These are phyloP conservation scores for Aegilops bicornis DNA, from an alignment of 176 grass and related monocot species.

Conservation along the genomic window DNA sequence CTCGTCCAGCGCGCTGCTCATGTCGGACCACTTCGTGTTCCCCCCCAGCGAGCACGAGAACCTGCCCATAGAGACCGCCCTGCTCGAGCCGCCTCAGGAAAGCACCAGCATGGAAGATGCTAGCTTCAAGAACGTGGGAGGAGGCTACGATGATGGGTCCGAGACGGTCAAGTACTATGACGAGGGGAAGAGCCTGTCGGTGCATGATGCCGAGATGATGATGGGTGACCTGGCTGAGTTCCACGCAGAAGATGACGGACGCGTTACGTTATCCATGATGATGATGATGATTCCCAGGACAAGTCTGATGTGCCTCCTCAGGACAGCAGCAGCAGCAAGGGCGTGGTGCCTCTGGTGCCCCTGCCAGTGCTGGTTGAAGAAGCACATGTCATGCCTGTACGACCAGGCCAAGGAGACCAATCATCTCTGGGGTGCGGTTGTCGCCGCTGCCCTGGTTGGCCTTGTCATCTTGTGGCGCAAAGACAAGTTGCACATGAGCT, in stretches of 20 bases:
- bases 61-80: conserved; percentile 52
- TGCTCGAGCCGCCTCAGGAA: conserved; percentile 42
- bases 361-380: conserved; percentile 68
- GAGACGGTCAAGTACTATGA: conserved; percentile 46
- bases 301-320: not conserved
- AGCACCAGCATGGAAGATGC: conserved; percentile 33
- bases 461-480: conserved; percentile 89
- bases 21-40: conserved; percentile 83
- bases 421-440: conserved; percentile 79
- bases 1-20: conserved; percentile 36
- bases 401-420: conserved; percentile 74
- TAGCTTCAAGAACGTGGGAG: conserved; percentile 24
- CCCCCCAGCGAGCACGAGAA: conserved; percentile 88
- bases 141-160: conserved; percentile 13
- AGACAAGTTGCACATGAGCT: conserved; percentile 64
- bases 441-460: conserved; percentile 75
- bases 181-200: conserved; percentile 34
- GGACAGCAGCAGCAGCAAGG: conserved; percentile 19
- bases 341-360: conserved; percentile 21
- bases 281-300: conserved; percentile 25
- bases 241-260: not conserved
- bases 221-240: conserved; percentile 11
- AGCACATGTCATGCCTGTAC: conserved; percentile 67
- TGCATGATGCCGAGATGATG: conserved; percentile 36
- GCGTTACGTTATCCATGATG: conserved; percentile 11